phyloP scores from a whole-genome alignment of 129 eudicot genomes.

The Arctium minus region DNA sequence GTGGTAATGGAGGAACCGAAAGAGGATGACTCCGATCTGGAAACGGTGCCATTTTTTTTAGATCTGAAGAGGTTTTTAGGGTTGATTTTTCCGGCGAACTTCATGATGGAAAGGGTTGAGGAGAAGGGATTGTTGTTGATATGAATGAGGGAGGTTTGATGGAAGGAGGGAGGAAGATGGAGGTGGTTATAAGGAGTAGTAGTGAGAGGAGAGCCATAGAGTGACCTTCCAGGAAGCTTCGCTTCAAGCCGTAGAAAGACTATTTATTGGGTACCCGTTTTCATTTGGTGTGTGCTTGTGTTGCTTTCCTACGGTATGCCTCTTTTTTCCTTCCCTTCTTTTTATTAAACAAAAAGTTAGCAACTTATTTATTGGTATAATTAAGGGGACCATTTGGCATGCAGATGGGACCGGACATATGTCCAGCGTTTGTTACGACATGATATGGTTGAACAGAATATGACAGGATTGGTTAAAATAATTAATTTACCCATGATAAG shows the following conservation, averaged over 20 bases:
- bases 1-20: slow-evolving; percentile 46
- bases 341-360: background rate
- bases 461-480: too few species aligned
- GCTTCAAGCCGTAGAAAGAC: slow-evolving; percentile 13
- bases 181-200: slow-evolving; percentile 55
- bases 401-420: too few species aligned
- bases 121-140: background rate
- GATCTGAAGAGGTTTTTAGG: slow-evolving; percentile 42
- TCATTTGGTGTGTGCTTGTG: slow-evolving; percentile 2
- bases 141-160: background rate
- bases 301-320: background rate
- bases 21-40: slow-evolving; percentile 52
- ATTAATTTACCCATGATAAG: too few species aligned
- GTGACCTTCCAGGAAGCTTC: slow-evolving; percentile 84
- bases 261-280: slow-evolving; percentile 13
- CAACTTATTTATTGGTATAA: too few species aligned
- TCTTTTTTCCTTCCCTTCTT: background rate
- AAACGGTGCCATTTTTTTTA: slow-evolving; percentile 38
- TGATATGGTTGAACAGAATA: too few species aligned
- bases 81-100: slow-evolving; percentile 30
- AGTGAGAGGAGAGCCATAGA: slow-evolving; percentile 25
- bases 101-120: slow-evolving; percentile 27
- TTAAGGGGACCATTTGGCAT: too few species aligned
- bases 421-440: too few species aligned
- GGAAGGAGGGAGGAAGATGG: slow-evolving; percentile 39